A percentile compares a stretch with the other conserved stretches of the same genome.
These are phyloP conservation scores for Saturnispora hagleri DNA, from an alignment of 805 yeast species.

Conservation along the genomic window DNA sequence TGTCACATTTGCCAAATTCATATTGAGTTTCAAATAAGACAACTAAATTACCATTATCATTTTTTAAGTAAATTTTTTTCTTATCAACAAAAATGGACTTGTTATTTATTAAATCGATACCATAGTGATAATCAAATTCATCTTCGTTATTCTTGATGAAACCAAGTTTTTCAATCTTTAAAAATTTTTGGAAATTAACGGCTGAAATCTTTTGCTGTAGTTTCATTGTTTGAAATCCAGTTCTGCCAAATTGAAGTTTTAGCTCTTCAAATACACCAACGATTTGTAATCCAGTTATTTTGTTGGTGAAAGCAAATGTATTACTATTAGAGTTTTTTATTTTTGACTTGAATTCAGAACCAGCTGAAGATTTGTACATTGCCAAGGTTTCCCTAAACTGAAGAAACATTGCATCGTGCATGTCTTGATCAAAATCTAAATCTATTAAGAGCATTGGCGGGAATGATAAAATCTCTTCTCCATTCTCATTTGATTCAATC, in stretches of 20 bases:
- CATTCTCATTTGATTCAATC: conserved; percentile 8
- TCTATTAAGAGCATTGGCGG: conserved; percentile 6
- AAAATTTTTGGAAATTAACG: conserved; percentile 6
- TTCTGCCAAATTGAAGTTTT: conserved; percentile 7
- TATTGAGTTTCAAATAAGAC: conserved; percentile 5
- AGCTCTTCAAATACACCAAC: conserved; percentile 9
- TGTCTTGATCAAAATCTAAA: conserved; percentile 7
- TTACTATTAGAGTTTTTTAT: conserved; percentile 5
- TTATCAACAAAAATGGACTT: not conserved
- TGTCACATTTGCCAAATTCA: conserved; percentile 5
- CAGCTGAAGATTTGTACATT: conserved; percentile 4
- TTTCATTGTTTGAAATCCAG: conserved; percentile 7
- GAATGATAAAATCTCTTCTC: conserved; percentile 4
- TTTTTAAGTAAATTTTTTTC: not conserved
- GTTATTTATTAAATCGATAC: not conserved
- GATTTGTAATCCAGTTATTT: conserved; percentile 6
- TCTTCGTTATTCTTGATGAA: not conserved
- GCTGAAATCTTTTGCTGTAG: conserved; percentile 7
- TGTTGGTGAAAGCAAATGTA: conserved; percentile 5
- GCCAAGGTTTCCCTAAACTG: conserved; percentile 7
- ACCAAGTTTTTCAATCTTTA: not conserved
- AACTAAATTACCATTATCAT: not conserved
- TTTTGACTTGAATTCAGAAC: conserved; percentile 3
- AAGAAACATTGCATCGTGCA: conserved; percentile 9
- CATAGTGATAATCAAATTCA: not conserved